Conservation (phyloP, 2,329 filamentous ascomycete species). For the Lecanicillium sp. region DNA sequence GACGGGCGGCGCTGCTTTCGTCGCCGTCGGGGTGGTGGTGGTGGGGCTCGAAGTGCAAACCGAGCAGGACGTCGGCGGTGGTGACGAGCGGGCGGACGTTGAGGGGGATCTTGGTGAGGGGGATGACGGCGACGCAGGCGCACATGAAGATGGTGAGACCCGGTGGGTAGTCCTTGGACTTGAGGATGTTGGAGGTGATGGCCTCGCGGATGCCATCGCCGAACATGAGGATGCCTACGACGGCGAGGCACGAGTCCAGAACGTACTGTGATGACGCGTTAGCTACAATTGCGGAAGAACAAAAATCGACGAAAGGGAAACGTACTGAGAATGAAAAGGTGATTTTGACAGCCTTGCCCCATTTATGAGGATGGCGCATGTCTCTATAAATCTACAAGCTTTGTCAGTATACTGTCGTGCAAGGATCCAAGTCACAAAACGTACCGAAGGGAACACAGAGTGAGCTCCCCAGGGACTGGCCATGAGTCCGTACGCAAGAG, state of each 20-base stretch:
- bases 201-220: constrained; percentile 82
- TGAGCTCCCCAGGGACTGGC: constrained; percentile 69
- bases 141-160: constrained; percentile 73
- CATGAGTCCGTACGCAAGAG: constrained; percentile 81
- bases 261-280: constrained; percentile 48
- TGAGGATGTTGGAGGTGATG: constrained; percentile 84
- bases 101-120: constrained; percentile 88
- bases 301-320: constrained; percentile 5
- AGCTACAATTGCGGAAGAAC: constrained; percentile 5
- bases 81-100: constrained; percentile 83
- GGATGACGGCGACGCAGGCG: constrained; percentile 84
- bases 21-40: constrained; percentile 29
- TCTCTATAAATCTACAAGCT: constrained; percentile 50
- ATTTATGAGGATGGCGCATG: constrained; percentile 74
- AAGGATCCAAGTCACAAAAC: constrained; percentile 14
- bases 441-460: constrained; percentile 70
- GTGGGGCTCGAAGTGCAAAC: constrained; percentile 50
- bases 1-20: constrained; percentile 34
- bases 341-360: constrained; percentile 64
- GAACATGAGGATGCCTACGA: constrained; percentile 89
- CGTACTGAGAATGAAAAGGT: constrained; percentile 81
- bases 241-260: constrained; percentile 74
- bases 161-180: constrained; percentile 65
- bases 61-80: constrained; percentile 74
- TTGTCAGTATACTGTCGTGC: not conserved